Evolutionary conservation across 2,329 filamentous ascomycete genomes (phyloP), one percentile per base, ranked within the genome.

Genomic region (Xylaria sp.): DNA sequence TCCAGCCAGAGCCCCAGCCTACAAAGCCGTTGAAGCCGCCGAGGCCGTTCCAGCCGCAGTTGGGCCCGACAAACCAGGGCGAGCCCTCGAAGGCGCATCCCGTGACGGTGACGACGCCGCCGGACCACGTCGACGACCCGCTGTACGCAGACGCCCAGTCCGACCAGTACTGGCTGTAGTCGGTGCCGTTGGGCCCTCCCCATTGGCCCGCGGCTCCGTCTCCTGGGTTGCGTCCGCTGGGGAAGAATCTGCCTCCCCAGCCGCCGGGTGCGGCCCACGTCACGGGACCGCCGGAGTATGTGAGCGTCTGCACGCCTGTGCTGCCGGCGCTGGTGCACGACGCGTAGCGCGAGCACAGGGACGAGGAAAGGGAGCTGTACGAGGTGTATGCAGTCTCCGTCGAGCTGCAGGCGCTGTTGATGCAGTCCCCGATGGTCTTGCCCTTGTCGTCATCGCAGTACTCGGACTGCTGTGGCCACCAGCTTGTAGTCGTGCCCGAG

Each of bases 1-100:
- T 77, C 82, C 82, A 84, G 59, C 81, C 82, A 12, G 72, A 63
- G 51, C 82, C 81, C 82, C 82, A 83, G 70, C 79, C 79, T 28
- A 80, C 79, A 76, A 80, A 83, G 39, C 80, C 79, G 39, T 81
- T 78, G 74, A 80, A 81, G 44, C 81, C 80, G 48, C 77, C 78
- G 12, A 74, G 74, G 23, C 66, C 73, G 56, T 80, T 80, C 76
- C 78, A 82, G 4, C 80, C 80, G 68, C 79, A 79, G 34, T 76
- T 76, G 6, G 78, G 78, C 0, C 81, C 81, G 46, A 81, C 79
- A 39, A 80, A 79, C 82, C 82, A 83, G 0, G 80, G 80, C 37
- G 78, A 80, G 2, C 81, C 81, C 70, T 77, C 75, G 77, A 81
- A 84, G 34, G 80, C 77, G 70, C 82, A 84, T 1, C 82, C 82